Evolutionary conservation across 805 yeast species (phyloP), one percentile per base, ranked within the genome.

Genomic region (Barnettozyma populi): DNA sequence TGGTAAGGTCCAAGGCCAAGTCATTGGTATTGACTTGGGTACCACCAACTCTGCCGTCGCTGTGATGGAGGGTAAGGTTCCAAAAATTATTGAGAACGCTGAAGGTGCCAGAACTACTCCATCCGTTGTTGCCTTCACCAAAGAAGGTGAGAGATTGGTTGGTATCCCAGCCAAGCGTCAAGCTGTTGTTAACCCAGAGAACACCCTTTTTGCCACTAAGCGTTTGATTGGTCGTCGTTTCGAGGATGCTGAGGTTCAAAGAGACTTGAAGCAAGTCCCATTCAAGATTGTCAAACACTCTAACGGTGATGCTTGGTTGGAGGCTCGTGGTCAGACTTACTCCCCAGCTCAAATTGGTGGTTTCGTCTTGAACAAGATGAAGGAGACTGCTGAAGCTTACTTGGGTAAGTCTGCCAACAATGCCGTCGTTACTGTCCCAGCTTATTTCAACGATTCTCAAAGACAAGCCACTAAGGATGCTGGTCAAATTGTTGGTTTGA

Each of bases 31-130:
- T 55, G 95, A 86, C 66, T 70, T 86, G 55, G 95, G 95, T 49
- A 86, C 95, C 45, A 86, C 95, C 45, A 86, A 86, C 70, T 85
- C 92, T 46, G 95, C 94, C n/a, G 92, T 86, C 42, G 94, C 95
- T 48, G 44, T 61, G 43, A 61, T 61, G 65, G 65, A 61, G 51
- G 64, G 64, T 58, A 61, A 61, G 36, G 70, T 84, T 44, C 82
- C 84, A 67, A 79, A 79, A 61, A 84, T 86, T 51, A 75, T 86
- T 50, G 92, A 86, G 68, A 84, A 85, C 63, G 84, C 83, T 55
- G 88, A 86, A 68, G 94, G 94, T 50, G 79, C 81, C 48, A 72
- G 90, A 65, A 85, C 94, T 21, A 61, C 64, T 27, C 64, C 64
- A 58, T 61, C 64, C 41, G 76, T 85, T 21, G 94, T 86, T 37